phyloP scores from a whole-genome alignment of 345 rosid species.

The Citrus reticulata region DNA sequence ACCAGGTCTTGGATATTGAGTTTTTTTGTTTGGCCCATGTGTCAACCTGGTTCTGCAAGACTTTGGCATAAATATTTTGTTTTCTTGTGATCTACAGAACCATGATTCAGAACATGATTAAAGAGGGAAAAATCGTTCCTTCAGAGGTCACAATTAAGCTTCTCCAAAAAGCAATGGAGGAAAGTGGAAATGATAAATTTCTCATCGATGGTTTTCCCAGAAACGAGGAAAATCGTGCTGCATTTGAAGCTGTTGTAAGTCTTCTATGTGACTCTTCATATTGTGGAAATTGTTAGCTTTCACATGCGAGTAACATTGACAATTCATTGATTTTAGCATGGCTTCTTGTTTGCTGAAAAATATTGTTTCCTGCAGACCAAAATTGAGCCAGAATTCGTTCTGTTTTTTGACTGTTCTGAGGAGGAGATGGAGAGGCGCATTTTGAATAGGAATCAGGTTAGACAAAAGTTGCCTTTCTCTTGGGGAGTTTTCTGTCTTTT shows the following conservation, averaged over 20 bases:
- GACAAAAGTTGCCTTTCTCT: constrained; percentile 6
- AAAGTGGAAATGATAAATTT: constrained; percentile 54
- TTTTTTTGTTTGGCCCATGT: not conserved
- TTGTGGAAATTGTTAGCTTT: not conserved
- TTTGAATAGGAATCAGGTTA: constrained; percentile 70
- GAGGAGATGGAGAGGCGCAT: constrained; percentile 65
- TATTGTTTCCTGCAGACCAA: constrained; percentile 42
- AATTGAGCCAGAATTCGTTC: constrained; percentile 55
- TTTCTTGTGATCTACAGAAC: constrained; percentile 32
- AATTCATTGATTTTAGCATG: not conserved
- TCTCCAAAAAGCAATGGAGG: constrained; percentile 63
- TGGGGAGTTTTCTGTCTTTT: no score
- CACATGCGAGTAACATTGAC: not conserved
- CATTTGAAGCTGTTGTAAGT: constrained; percentile 68
- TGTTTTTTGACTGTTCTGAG: constrained; percentile 59
- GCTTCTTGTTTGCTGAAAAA: not conserved
- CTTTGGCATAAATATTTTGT: not conserved
- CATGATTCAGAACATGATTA: constrained; percentile 64
- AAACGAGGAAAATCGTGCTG: constrained; percentile 71
- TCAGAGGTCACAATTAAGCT: constrained; percentile 83
- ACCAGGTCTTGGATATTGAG: constrained; percentile 1
- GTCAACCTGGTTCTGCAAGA: not conserved
- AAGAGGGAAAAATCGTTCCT: constrained; percentile 80
- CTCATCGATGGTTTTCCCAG: constrained; percentile 89
- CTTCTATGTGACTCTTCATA: not conserved